Conservation (phyloP, 306 rosid species). For the Luffa acutangula region DNA sequence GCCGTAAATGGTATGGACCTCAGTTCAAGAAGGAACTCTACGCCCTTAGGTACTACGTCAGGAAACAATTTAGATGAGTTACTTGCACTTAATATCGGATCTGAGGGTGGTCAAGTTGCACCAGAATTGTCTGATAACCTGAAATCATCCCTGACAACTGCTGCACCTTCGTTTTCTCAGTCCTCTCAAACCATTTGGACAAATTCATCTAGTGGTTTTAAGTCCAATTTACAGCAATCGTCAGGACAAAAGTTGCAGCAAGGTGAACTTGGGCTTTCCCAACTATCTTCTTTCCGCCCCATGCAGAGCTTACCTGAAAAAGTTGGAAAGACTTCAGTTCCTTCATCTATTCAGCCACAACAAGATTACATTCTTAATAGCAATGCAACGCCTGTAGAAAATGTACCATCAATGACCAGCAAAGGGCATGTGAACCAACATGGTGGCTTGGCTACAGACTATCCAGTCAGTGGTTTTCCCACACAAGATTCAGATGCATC, state of each 20-base stretch:
- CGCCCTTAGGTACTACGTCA: constrained; percentile 36
- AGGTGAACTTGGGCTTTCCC: constrained; percentile 40
- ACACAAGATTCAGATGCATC: constrained; percentile 19
- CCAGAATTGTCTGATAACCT: constrained; percentile 31
- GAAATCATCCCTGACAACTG: constrained; percentile 23
- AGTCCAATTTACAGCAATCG: constrained; percentile 29
- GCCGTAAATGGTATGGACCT: constrained; percentile 70
- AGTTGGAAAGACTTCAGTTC: constrained; percentile 18
- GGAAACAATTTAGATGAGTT: constrained; percentile 51
- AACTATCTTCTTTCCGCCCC: constrained; percentile 12
- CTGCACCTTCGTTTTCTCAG: constrained; percentile 35
- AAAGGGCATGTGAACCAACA: constrained; percentile 19
- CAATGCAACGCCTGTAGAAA: constrained; percentile 21
- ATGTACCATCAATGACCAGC: constrained; percentile 6
- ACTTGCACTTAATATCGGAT: constrained; percentile 39
- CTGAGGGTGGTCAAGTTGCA: constrained; percentile 24
- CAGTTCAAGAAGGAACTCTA: constrained; percentile 53
- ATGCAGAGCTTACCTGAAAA: constrained; percentile 18
- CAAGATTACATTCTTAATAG: constrained; percentile 16
- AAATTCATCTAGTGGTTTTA: constrained; percentile 37
- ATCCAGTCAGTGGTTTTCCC: constrained; percentile 15
- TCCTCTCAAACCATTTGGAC: constrained; percentile 36
- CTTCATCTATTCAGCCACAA: constrained; percentile 21
- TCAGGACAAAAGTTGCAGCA: constrained; percentile 29
- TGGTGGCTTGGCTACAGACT: constrained; percentile 17